Evolutionary conservation across 345 rosid species (phyloP).

Genomic region (Eucalyptus tenuipes): DNA sequence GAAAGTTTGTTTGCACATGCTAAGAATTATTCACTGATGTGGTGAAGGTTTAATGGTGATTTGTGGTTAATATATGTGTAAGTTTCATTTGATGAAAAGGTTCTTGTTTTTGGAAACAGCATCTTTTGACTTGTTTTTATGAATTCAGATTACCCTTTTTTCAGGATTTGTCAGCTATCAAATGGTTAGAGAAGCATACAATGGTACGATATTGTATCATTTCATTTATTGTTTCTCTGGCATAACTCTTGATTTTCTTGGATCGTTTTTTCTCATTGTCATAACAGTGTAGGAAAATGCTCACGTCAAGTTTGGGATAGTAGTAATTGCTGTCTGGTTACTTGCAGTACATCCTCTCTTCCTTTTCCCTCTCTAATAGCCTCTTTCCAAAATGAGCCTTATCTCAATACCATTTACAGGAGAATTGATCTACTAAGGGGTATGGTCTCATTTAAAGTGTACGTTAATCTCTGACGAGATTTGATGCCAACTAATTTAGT

Average conservation of each 20-base stretch:
- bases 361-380: neutral
- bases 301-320: neutral
- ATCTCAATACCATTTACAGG: neutral
- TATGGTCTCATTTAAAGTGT: neutral
- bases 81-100: neutral
- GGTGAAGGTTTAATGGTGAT: neutral
- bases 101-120: neutral
- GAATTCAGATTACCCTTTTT: conserved; percentile 86
- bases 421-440: neutral
- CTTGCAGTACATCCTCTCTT: neutral
- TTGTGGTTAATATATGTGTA: neutral
- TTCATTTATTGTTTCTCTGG: neutral
- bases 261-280: neutral
- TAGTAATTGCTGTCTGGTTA: neutral
- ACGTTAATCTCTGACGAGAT: neutral
- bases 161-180: conserved; percentile 98
- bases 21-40: neutral
- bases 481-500: neutral
- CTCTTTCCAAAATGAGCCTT: neutral
- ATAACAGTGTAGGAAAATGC: neutral
- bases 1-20: neutral
- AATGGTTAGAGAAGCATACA: conserved; percentile 98
- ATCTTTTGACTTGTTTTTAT: neutral
- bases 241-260: neutral
- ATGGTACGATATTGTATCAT: conserved; percentile 29